Evolutionary conservation across 768 basidiomycete genomes (phyloP).

Genomic region (Podaxis mareebaensis): DNA sequence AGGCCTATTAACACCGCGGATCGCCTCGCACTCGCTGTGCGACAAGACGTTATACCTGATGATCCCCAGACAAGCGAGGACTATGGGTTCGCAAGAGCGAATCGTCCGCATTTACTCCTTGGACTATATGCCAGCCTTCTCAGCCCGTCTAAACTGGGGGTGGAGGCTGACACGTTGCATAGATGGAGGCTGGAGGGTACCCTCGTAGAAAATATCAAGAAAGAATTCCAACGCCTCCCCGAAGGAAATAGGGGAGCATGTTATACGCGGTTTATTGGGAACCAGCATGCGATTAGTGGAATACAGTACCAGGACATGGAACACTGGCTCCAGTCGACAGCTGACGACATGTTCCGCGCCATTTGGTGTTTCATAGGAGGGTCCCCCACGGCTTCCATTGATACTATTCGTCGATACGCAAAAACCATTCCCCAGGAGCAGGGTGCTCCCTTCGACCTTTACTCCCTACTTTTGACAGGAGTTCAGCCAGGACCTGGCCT

Average conservation of each 20-base stretch:
- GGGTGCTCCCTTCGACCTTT: neutral
- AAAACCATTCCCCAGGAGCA: neutral
- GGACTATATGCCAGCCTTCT: conserved; percentile 36
- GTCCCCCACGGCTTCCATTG: neutral
- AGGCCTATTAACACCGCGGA: conserved; percentile 31
- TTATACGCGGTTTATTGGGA: conserved; percentile 19
- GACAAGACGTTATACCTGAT: conserved; percentile 27
- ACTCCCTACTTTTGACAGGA: neutral
- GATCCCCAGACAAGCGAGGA: conserved; percentile 33
- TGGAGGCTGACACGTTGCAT: conserved; percentile 29
- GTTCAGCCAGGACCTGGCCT: conserved; percentile 19
- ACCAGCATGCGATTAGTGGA: neutral
- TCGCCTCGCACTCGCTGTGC: conserved; percentile 31
- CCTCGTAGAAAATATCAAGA: conserved; percentile 34
- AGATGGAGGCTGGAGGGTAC: conserved; percentile 32
- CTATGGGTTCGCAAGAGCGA: conserved; percentile 32
- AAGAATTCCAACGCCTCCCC: conserved; percentile 26
- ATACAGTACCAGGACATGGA: neutral
- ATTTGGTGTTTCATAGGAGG: neutral
- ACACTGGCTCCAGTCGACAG: neutral
- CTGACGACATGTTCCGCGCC: neutral
- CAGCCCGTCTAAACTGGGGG: neutral
- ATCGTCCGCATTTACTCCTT: conserved; percentile 23
- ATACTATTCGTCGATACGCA: neutral
- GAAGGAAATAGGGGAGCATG: conserved; percentile 26